Evolutionary conservation across 2,329 filamentous ascomycete genomes (phyloP).

Genomic region (Stagonosporopsis cucurbitacearum): DNA sequence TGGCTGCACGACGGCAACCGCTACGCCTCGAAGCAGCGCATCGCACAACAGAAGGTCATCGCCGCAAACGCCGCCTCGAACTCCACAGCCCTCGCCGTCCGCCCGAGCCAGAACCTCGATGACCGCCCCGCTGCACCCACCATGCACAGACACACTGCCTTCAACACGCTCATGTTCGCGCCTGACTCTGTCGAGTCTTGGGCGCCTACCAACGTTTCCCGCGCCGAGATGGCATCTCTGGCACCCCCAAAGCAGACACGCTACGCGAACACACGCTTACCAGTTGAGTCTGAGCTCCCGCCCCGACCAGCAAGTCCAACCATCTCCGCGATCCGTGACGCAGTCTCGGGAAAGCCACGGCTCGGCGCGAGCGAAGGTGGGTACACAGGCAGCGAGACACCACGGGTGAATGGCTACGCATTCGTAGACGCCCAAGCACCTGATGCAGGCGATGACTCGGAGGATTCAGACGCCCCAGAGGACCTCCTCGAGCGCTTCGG

Average conservation of each 20-base stretch:
- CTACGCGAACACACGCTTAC: conserved; percentile 84
- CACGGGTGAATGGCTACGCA: conserved; percentile 88
- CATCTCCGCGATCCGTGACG: conserved; percentile 80
- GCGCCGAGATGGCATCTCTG: conserved; percentile 71
- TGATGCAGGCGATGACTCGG: conserved; percentile 58
- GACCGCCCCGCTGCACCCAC: conserved; percentile 79
- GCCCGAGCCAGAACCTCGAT: conserved; percentile 66
- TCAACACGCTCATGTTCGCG: conserved; percentile 87
- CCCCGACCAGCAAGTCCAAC: conserved; percentile 78
- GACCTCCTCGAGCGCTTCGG: conserved; percentile 56
- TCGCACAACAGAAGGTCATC: conserved; percentile 75
- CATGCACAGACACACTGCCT: conserved; percentile 71
- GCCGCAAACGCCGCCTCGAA: conserved; percentile 56
- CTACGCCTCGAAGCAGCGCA: conserved; percentile 68
- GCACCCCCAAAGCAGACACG: conserved; percentile 78
- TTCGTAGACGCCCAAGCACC: conserved; percentile 95
- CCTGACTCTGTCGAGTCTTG: conserved; percentile 68
- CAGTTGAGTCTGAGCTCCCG: conserved; percentile 49
- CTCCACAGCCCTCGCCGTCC: conserved; percentile 49
- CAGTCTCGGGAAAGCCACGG: conserved; percentile 75
- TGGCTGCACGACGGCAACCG: conserved; percentile 93
- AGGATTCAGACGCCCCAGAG: conserved; percentile 44
- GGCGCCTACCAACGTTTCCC: conserved; percentile 67
- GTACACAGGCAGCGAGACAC: conserved; percentile 75
- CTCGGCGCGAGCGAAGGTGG: conserved; percentile 67